A percentile compares a stretch with the other conserved stretches of the same genome.
Conservation (phyloP, 2,329 filamentous ascomycete genomes). For the Grosmannia serpens region DNA sequence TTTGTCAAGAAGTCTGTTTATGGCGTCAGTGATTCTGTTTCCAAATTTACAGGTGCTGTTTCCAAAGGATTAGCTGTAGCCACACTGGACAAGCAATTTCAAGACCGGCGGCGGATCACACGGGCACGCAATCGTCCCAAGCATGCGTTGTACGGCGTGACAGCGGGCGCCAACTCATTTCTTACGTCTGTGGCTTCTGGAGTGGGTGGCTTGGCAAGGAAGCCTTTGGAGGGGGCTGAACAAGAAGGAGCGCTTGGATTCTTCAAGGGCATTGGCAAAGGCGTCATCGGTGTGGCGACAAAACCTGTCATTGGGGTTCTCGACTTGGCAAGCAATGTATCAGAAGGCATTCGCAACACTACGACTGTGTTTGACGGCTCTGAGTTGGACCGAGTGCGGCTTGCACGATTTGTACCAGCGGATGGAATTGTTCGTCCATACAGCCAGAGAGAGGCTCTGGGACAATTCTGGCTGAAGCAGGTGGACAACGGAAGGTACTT, state of each 20-base stretch:
- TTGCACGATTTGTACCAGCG: slow-evolving; percentile 80
- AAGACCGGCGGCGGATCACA: slow-evolving; percentile 89
- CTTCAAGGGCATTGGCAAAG: slow-evolving; percentile 95
- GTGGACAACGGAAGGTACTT: slow-evolving; percentile 97
- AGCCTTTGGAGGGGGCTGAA: slow-evolving; percentile 90
- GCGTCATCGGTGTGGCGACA: slow-evolving; percentile 83
- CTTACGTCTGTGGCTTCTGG: slow-evolving; percentile 87
- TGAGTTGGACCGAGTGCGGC: slow-evolving; percentile 87
- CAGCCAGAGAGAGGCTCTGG: slow-evolving; percentile 85
- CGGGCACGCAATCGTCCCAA: slow-evolving; percentile 88
- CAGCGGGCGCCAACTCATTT: slow-evolving; percentile 88
- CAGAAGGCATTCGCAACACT: slow-evolving; percentile 95
- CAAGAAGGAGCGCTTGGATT: slow-evolving; percentile 90
- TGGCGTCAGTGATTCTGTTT: slow-evolving; percentile 92
- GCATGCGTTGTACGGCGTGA: slow-evolving; percentile 92
- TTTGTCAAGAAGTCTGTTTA: slow-evolving; percentile 99
- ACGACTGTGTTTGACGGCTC: slow-evolving; percentile 96
- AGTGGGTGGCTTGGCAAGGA: slow-evolving; percentile 83
- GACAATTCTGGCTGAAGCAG: slow-evolving; percentile 98
- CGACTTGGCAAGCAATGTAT: slow-evolving; percentile 92
- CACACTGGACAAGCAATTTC: slow-evolving; percentile 96
- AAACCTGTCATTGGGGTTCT: slow-evolving; percentile 96
- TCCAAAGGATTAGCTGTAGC: slow-evolving; percentile 93
- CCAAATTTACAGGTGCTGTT: slow-evolving; percentile 93
- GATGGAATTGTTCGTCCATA: slow-evolving; percentile 94